Evolutionary conservation across 2,329 filamentous ascomycete species (phyloP).

Genomic region (Colletotrichum brevisporum): DNA sequence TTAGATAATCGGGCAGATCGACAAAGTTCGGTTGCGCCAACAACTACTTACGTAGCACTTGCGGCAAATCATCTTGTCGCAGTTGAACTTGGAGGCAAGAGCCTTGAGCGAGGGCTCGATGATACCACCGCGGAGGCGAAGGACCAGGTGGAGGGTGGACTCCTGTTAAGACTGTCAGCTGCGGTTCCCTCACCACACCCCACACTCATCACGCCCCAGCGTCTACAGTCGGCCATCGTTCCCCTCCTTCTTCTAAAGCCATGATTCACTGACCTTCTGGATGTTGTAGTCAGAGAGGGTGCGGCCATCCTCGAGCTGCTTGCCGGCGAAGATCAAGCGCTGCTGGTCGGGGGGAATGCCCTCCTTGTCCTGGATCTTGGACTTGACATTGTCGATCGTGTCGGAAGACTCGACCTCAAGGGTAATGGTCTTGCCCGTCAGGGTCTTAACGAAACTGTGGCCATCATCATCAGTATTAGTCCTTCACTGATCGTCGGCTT

Average conservation of each 20-base stretch:
- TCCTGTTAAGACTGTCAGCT: constrained; percentile 70
- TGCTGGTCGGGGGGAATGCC: constrained; percentile 98
- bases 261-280: constrained; percentile 82
- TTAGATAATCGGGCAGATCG: background rate
- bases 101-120: constrained; percentile 99
- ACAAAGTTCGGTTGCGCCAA: background rate
- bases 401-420: constrained; percentile 99
- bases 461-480: constrained; percentile 44
- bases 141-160: constrained; percentile 97
- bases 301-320: constrained; percentile 98
- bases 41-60: constrained; percentile 93
- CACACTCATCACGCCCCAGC: background rate
- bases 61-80: constrained; percentile 99
- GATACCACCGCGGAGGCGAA: constrained; percentile 99
- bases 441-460: constrained; percentile 98
- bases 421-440: constrained; percentile 99
- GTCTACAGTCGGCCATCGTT: constrained; percentile 2
- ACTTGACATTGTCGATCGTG: constrained; percentile 99
- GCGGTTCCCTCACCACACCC: background rate
- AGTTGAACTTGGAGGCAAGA: constrained; percentile 99
- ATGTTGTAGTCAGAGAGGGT: constrained; percentile 99
- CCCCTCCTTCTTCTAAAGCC: background rate
- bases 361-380: constrained; percentile 99
- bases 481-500: constrained; percentile 36
- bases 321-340: constrained; percentile 98